Percentiles rank a stretch among this genome's conserved stretches.
phyloP scores from a whole-genome alignment of 768 basidiomycete genomes.

The Rhodotorula sphaerocarpa region DNA sequence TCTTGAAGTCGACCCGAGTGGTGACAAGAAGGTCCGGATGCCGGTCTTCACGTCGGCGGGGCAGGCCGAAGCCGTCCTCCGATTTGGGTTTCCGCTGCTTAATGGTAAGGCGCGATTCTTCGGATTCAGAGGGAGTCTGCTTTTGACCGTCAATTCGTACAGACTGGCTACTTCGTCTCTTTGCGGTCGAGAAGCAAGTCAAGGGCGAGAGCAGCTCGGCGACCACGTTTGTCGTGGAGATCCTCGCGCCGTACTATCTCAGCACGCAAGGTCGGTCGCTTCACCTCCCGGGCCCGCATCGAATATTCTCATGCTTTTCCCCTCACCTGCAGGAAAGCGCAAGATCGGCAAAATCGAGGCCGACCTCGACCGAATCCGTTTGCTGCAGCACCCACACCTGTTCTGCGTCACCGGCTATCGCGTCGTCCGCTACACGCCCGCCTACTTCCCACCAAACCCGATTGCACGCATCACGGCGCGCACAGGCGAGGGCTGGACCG shows the following conservation, averaged over 20 bases:
- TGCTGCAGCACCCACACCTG: slow-evolving; percentile 21
- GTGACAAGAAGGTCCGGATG: slow-evolving; percentile 6
- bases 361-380: slow-evolving; percentile 22
- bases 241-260: slow-evolving; percentile 32
- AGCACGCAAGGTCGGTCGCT: slow-evolving; percentile 23
- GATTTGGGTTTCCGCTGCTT: slow-evolving; percentile 6
- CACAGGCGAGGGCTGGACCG: slow-evolving; percentile 20
- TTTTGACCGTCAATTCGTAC: neutral
- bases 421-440: slow-evolving; percentile 24
- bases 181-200: slow-evolving; percentile 12
- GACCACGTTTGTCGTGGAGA: slow-evolving; percentile 21
- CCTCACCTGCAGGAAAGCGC: slow-evolving; percentile 10
- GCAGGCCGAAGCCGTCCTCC: slow-evolving; percentile 10
- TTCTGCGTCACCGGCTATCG: slow-evolving; percentile 27
- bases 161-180: slow-evolving; percentile 27
- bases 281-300: neutral
- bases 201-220: neutral
- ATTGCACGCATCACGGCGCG: slow-evolving; percentile 2
- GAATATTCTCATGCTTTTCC: neutral
- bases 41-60: neutral
- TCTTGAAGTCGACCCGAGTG: slow-evolving; percentile 12
- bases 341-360: slow-evolving; percentile 31
- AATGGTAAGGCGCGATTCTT: slow-evolving; percentile 8
- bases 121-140: neutral
- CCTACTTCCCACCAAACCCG: slow-evolving; percentile 20